Conservation (phyloP, 1,139 yeast genomes). For the Taphrina communis region DNA sequence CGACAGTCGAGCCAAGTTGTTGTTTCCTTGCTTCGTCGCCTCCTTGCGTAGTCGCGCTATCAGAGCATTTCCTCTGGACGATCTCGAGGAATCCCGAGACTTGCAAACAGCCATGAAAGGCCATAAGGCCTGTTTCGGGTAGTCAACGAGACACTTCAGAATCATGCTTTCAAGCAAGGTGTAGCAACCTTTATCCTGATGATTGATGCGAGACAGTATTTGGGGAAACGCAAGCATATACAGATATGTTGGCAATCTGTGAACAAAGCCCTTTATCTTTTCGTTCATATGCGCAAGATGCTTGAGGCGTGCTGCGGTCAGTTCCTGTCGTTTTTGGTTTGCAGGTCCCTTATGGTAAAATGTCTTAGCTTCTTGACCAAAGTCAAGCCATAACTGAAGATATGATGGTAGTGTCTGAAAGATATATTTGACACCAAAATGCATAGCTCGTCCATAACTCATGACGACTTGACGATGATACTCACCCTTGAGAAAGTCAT, state of each 20-base stretch:
- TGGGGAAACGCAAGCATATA: constrained; percentile 92
- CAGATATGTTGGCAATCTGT: constrained; percentile 62
- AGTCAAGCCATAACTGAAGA: constrained; percentile 90
- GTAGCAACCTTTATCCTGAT: constrained; percentile 64
- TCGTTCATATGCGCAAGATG: constrained; percentile 48
- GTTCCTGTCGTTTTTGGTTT: constrained; percentile 45
- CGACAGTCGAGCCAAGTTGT: constrained; percentile 42
- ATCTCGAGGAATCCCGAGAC: constrained; percentile 67
- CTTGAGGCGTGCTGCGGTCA: constrained; percentile 42
- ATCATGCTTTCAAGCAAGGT: constrained; percentile 64
- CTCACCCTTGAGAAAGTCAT: constrained; percentile 60
- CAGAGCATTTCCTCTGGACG: constrained; percentile 60
- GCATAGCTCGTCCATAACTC: constrained; percentile 70
- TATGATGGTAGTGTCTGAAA: constrained; percentile 89
- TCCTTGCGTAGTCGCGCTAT: constrained; percentile 47
- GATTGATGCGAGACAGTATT: constrained; percentile 76
- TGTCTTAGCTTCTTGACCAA: constrained; percentile 55
- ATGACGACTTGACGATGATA: constrained; percentile 69
- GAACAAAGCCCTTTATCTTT: constrained; percentile 55
- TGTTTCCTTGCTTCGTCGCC: constrained; percentile 24
- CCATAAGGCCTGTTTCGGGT: constrained; percentile 88
- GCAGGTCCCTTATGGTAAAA: constrained; percentile 33
- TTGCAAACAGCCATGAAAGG: constrained; percentile 74
- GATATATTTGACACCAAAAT: constrained; percentile 69
- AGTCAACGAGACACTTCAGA: constrained; percentile 62